Percentiles rank a stretch among this genome's conserved stretches.
phyloP scores from a whole-genome alignment of 2,329 filamentous ascomycete genomes.

The Penicillium freii region DNA sequence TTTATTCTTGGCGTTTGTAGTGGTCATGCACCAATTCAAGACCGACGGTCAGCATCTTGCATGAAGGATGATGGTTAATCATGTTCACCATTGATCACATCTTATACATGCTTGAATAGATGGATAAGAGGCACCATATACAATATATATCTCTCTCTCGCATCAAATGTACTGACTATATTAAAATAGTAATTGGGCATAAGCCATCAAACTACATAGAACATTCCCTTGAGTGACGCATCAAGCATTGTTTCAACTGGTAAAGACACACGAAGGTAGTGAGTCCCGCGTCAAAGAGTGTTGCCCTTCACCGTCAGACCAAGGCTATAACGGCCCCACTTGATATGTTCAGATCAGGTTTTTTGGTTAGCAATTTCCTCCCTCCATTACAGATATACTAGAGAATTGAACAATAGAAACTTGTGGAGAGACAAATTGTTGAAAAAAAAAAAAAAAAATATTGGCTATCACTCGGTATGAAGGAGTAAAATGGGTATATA shows the following conservation, averaged over 20 bases:
- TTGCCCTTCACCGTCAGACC: constrained; percentile 50
- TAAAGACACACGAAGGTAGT: constrained; percentile 46
- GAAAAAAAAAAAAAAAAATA: too few relatives aligned
- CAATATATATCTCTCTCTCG: background rate
- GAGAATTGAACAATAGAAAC: background rate
- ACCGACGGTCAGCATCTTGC: rapidly evolving
- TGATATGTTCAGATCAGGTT: background rate
- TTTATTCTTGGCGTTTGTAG: background rate
- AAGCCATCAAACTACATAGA: background rate
- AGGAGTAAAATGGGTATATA: background rate
- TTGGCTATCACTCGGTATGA: too few relatives aligned
- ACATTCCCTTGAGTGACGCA: background rate
- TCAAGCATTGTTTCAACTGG: constrained; percentile 40
- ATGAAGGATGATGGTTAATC: background rate
- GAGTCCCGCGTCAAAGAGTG: constrained; percentile 41
- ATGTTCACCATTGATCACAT: background rate
- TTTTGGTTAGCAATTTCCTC: background rate
- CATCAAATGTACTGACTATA: background rate
- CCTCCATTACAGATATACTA: background rate
- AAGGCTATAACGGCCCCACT: constrained; percentile 34
- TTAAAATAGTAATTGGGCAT: background rate
- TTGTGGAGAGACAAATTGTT: rapidly evolving
- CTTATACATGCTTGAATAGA: too few relatives aligned
- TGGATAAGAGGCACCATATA: too few relatives aligned
- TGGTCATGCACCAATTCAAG: background rate